phyloP scores from a whole-genome alignment of 2,329 filamentous ascomycete genomes.

The Annulohypoxylon truncatum region DNA sequence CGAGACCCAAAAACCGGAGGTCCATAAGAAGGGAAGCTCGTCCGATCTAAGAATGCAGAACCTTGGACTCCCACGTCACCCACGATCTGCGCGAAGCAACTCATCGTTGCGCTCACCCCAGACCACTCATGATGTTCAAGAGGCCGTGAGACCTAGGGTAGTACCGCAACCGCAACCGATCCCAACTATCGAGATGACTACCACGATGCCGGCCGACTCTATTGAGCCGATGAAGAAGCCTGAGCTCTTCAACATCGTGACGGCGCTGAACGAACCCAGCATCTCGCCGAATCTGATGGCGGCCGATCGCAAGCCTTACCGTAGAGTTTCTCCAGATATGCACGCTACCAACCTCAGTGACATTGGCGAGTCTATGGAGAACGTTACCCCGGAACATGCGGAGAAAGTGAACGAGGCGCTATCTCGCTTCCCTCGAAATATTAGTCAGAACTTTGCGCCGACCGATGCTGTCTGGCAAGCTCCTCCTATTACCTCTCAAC shows the following conservation, averaged over 20 bases:
- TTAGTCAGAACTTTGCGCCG: constrained; percentile 10
- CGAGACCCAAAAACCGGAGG: constrained; percentile 15
- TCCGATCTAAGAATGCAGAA: constrained; percentile 25
- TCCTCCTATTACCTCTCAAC: constrained; percentile 53
- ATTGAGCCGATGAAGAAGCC: constrained; percentile 32
- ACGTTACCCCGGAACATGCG: constrained; percentile 26
- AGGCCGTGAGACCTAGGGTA: constrained; percentile 20
- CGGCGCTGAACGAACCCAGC: constrained; percentile 27
- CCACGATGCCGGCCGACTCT: constrained; percentile 15
- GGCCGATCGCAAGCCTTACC: constrained; percentile 27
- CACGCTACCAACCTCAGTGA: constrained; percentile 25
- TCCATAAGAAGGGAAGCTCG: constrained; percentile 29
- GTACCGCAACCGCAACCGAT: constrained; percentile 16
- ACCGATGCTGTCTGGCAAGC: constrained; percentile 50
- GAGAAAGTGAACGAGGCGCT: constrained; percentile 36
- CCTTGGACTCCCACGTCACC: constrained; percentile 25
- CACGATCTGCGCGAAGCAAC: constrained; percentile 32
- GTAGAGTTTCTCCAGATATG: constrained; percentile 19
- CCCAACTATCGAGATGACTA: constrained; percentile 10
- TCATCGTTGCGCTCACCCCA: constrained; percentile 24
- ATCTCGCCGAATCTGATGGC: constrained; percentile 19
- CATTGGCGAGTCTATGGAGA: constrained; percentile 36
- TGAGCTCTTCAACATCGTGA: constrained; percentile 38
- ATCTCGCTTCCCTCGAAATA: constrained; percentile 41
- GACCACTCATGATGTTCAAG: constrained; percentile 23